Evolutionary conservation across 768 basidiomycete species (phyloP).

Genomic region (Rhodotorula paludigena): DNA sequence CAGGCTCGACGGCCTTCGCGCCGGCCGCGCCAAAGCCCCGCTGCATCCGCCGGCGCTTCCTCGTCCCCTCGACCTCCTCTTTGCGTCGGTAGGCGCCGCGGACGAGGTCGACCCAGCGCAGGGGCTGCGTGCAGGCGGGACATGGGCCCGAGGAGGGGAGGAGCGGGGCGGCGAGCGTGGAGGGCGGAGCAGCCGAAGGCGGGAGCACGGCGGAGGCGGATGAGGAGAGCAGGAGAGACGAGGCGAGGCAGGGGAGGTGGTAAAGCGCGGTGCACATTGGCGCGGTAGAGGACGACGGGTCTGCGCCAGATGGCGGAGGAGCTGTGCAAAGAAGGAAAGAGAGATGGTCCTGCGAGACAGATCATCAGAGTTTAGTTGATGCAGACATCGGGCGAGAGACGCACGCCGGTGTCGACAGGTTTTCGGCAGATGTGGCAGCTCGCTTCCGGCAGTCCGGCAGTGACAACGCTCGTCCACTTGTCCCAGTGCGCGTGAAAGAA

Average conservation of each 20-base stretch:
- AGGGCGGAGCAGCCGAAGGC: background rate
- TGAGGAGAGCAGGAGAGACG: conserved; percentile 5
- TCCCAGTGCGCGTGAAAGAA: conserved; percentile 26
- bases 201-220: background rate
- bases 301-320: no score
- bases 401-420: conserved; percentile 36
- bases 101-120: conserved; percentile 48
- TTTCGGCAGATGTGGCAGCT: conserved; percentile 35
- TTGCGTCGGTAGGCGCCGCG: conserved; percentile 45
- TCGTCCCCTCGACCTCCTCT: conserved; percentile 37
- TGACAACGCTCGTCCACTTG: conserved; percentile 9
- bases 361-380: background rate
- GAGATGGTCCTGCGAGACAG: conserved; percentile 43
- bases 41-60: conserved; percentile 27
- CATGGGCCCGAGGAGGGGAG: conserved; percentile 39
- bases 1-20: no score
- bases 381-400: conserved; percentile 2
- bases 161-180: background rate
- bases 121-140: conserved; percentile 40
- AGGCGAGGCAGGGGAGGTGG: conserved; percentile 11
- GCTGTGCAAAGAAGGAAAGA: conserved; percentile 44
- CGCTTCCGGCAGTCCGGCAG: background rate
- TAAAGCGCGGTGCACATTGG: conserved; percentile 27
- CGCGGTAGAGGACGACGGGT: conserved; percentile 22
- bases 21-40: background rate